Conservation (phyloP, 1,284 basidiomycete genomes). For the Coniferiporia sulphurascens region DNA sequence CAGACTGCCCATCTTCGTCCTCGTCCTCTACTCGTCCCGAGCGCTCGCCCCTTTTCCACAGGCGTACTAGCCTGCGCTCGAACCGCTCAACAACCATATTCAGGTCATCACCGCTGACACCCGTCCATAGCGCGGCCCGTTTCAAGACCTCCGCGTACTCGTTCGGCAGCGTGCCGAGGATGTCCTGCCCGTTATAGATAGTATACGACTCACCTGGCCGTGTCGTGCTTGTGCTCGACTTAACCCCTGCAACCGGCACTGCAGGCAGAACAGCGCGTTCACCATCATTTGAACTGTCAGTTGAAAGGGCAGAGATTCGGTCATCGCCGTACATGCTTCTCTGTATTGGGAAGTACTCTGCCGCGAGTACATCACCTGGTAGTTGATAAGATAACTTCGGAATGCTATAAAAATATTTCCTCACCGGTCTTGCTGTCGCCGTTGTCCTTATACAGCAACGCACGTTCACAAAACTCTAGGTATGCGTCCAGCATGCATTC, state of each 20-base stretch:
- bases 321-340: slow-evolving; percentile 1
- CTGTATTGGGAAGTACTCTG: slow-evolving; percentile 21
- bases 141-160: slow-evolving; percentile 45
- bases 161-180: slow-evolving; percentile 48
- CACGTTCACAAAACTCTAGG: slow-evolving; percentile 28
- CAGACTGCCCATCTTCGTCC: slow-evolving; percentile 20
- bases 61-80: slow-evolving; percentile 52
- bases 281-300: not conserved
- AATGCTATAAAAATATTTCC: not conserved
- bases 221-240: slow-evolving; percentile 19
- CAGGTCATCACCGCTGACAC: slow-evolving; percentile 47
- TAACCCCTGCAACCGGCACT: slow-evolving; percentile 17
- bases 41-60: slow-evolving; percentile 36
- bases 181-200: slow-evolving; percentile 56
- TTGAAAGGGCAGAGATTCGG: not conserved
- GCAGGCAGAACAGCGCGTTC: slow-evolving; percentile 9
- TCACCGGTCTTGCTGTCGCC: slow-evolving; percentile 8
- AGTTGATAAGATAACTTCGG: not conserved
- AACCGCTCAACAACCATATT: slow-evolving; percentile 50
- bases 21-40: slow-evolving; percentile 16
- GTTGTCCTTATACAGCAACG: slow-evolving; percentile 21
- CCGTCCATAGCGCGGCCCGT: slow-evolving; percentile 46
- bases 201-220: slow-evolving; percentile 52
- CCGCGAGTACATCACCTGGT: slow-evolving; percentile 7
- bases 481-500: slow-evolving; percentile 29